Percentiles rank a stretch among this genome's conserved stretches.
phyloP scores from a whole-genome alignment of 768 basidiomycete genomes.

The Suillus spraguei region DNA sequence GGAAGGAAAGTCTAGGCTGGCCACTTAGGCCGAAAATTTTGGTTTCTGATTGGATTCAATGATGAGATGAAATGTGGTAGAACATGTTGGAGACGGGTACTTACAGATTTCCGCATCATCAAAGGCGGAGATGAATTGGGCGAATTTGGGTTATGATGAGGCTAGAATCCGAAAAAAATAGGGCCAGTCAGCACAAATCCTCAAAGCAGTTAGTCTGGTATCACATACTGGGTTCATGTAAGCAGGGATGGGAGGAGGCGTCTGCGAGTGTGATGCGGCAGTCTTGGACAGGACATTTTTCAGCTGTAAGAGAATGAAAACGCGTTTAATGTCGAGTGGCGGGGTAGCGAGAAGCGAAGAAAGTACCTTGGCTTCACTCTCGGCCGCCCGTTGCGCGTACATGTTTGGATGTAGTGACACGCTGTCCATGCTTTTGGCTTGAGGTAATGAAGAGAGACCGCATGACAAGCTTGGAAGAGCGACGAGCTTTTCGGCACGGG shows the following conservation, averaged over 20 bases:
- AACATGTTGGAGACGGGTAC: constrained; percentile 17
- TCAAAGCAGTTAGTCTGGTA: too few species aligned
- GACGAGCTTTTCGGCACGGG: constrained; percentile 54
- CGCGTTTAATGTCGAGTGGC: constrained; percentile 12
- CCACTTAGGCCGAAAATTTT: constrained; percentile 36
- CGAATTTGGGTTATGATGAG: constrained; percentile 39
- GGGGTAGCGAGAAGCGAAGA: not conserved
- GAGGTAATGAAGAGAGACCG: constrained; percentile 67
- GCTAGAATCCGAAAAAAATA: constrained; percentile 29
- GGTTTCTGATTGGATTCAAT: constrained; percentile 30
- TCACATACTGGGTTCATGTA: constrained; percentile 43
- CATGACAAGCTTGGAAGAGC: constrained; percentile 74
- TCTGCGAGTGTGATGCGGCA: constrained; percentile 35
- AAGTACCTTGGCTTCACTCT: constrained; percentile 77
- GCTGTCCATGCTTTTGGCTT: constrained; percentile 69
- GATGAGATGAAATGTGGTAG: not conserved
- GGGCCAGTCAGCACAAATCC: constrained; percentile 15
- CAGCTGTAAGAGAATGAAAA: constrained; percentile 40
- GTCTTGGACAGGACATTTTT: constrained; percentile 66
- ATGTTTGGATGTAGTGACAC: constrained; percentile 69
- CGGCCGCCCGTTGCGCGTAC: constrained; percentile 67
- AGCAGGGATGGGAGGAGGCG: constrained; percentile 32
- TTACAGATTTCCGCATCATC: constrained; percentile 60
- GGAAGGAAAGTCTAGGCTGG: constrained; percentile 14
- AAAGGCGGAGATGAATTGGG: constrained; percentile 44